A percentile compares a stretch with the other conserved stretches of the same genome.
These are phyloP conservation scores for Phytophthora fragariae DNA, from an alignment of 352 stramenopile genomes.

Conservation along the genomic window DNA sequence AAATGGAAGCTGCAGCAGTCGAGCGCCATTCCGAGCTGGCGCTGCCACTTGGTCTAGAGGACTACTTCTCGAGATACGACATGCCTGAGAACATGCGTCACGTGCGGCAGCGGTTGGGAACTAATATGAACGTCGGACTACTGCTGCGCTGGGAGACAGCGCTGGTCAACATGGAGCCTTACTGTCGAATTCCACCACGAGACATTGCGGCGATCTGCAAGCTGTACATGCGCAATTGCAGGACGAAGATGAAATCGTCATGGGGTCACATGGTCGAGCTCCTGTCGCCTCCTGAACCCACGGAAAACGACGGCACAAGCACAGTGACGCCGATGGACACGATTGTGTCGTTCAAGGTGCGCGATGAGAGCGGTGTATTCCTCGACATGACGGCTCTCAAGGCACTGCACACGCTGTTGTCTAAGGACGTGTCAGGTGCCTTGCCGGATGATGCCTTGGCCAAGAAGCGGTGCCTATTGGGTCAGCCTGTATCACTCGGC, in stretches of 20 bases:
- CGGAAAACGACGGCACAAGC: slow-evolving; percentile 24
- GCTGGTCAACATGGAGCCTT: slow-evolving; percentile 84
- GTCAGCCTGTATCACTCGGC: slow-evolving; percentile 83
- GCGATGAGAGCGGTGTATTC: slow-evolving; percentile 46
- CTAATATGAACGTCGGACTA: slow-evolving; percentile 79
- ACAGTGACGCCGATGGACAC: slow-evolving; percentile 64
- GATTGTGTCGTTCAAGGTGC: slow-evolving; percentile 86
- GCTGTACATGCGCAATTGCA: slow-evolving; percentile 68
- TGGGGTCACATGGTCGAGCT: slow-evolving; percentile 62
- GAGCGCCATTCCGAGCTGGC: slow-evolving; percentile 68
- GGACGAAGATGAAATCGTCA: slow-evolving; percentile 48
- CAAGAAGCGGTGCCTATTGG: slow-evolving; percentile 75
- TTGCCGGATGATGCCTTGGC: slow-evolving; percentile 54
- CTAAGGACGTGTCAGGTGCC: slow-evolving; percentile 70
- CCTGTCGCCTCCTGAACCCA: slow-evolving; percentile 33
- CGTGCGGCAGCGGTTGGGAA: slow-evolving; percentile 57
- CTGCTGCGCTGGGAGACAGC: slow-evolving; percentile 85
- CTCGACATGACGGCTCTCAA: slow-evolving; percentile 63
- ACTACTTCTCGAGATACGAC: slow-evolving; percentile 89
- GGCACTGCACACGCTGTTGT: slow-evolving; percentile 72
- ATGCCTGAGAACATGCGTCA: slow-evolving; percentile 74
- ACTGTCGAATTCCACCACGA: slow-evolving; percentile 57
- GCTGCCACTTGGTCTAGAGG: slow-evolving; percentile 72
- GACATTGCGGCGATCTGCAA: slow-evolving; percentile 59
- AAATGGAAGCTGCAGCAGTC: slow-evolving; percentile 77